Conservation (phyloP, 2,329 filamentous ascomycete genomes). For the Diaporthe batatas region DNA sequence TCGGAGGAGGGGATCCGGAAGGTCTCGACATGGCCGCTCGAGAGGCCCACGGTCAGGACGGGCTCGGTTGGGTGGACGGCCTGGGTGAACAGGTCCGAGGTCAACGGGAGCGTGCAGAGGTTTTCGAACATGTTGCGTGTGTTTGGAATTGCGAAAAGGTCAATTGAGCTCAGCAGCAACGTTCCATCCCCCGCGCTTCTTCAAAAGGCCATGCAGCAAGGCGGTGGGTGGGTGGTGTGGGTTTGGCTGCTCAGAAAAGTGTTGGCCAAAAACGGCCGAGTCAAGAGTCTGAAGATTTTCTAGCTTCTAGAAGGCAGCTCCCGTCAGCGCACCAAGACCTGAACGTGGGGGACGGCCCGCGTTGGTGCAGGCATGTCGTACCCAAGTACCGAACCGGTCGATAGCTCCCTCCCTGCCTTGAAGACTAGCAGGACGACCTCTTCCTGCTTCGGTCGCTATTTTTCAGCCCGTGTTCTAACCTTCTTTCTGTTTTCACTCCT, state of each 20-base stretch:
- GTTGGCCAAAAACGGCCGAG: slow-evolving; percentile 3
- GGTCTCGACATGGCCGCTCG: slow-evolving; percentile 86
- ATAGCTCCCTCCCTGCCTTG: neutral
- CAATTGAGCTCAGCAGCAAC: slow-evolving; percentile 34
- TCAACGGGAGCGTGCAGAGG: slow-evolving; percentile 88
- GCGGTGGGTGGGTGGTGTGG: neutral
- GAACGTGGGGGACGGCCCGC: slow-evolving; percentile 29
- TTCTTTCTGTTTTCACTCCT: neutral
- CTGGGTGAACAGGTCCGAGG: slow-evolving; percentile 89
- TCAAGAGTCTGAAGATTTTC: slow-evolving; percentile 25
- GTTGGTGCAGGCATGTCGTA: neutral
- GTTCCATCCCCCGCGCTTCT: slow-evolving; percentile 30
- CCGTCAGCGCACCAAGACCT: slow-evolving; percentile 9
- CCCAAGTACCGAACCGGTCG: slow-evolving; percentile 2
- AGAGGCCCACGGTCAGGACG: slow-evolving; percentile 86
- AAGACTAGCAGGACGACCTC: neutral
- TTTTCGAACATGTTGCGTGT: slow-evolving; percentile 82
- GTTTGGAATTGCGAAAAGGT: neutral
- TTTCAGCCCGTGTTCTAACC: neutral
- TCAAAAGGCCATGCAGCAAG: slow-evolving; percentile 25
- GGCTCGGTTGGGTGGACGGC: slow-evolving; percentile 87
- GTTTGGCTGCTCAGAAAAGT: neutral
- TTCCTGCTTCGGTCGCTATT: neutral
- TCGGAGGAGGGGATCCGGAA: slow-evolving; percentile 76
- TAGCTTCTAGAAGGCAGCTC: slow-evolving; percentile 15